Percentiles rank a stretch among this genome's conserved stretches.
Conservation (phyloP, 2,329 filamentous ascomycete genomes). For the Colletotrichum nymphaeae region DNA sequence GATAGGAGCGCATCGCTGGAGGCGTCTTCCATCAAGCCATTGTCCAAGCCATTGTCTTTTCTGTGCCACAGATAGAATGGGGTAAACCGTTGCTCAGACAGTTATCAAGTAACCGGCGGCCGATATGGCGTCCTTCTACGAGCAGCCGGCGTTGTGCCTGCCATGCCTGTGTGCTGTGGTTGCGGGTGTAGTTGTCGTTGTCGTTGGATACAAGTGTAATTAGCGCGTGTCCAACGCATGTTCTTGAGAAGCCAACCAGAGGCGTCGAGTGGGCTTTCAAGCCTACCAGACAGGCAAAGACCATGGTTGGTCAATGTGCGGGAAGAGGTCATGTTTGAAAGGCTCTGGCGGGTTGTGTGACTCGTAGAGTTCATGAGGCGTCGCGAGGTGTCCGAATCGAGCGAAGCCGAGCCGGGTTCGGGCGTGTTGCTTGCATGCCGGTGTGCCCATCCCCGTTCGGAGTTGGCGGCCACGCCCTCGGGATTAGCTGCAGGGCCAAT, state of each 20-base stretch:
- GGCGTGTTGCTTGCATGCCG: constrained; percentile 22
- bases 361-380: constrained; percentile 6
- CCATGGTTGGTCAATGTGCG: constrained; percentile 11
- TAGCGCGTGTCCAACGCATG: background rate
- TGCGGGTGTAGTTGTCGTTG: background rate
- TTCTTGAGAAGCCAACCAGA: background rate
- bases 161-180: background rate
- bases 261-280: constrained; percentile 12
- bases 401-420: constrained; percentile 24
- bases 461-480: constrained; percentile 25
- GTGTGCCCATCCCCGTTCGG: constrained; percentile 21
- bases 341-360: background rate
- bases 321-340: constrained; percentile 10
- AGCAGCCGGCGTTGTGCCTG: background rate
- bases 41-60: background rate
- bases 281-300: background rate
- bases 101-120: background rate
- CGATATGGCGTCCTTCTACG: constrained; percentile 7
- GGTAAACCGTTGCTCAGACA: no score
- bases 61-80: background rate
- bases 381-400: constrained; percentile 17
- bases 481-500: constrained; percentile 31
- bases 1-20: background rate
- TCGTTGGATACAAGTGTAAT: background rate
- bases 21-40: constrained; percentile 1